phyloP scores from a whole-genome alignment of 805 yeast species.

The Metschnikowia dekortorum region DNA sequence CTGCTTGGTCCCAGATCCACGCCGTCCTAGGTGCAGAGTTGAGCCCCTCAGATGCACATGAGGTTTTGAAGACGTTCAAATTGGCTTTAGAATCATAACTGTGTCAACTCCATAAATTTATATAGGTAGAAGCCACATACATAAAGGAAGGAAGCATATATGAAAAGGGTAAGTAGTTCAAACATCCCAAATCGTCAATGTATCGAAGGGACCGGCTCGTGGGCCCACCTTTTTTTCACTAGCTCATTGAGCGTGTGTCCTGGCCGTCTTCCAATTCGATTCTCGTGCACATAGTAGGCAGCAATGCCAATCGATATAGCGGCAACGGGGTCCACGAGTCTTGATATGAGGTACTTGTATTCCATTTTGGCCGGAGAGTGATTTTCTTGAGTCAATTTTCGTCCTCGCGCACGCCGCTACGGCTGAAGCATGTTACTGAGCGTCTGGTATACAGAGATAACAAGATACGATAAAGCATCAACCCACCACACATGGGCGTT shows the following conservation, averaged over 20 bases:
- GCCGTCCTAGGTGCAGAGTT: slow-evolving; percentile 30
- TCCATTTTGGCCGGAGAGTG: slow-evolving; percentile 20
- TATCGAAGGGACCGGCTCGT: background rate
- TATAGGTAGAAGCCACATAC: too few species aligned
- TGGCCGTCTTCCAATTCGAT: slow-evolving; percentile 48
- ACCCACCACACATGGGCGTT: background rate
- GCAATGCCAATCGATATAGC: slow-evolving; percentile 59
- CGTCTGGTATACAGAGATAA: too few species aligned
- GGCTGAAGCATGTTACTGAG: too few species aligned
- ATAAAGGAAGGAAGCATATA: too few species aligned
- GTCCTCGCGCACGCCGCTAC: background rate
- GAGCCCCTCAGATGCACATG: slow-evolving; percentile 21
- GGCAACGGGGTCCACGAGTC: slow-evolving; percentile 60
- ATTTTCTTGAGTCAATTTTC: background rate
- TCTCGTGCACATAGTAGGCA: slow-evolving; percentile 63
- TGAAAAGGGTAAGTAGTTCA: too few species aligned
- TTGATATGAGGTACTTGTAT: slow-evolving; percentile 47
- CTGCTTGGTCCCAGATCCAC: slow-evolving; percentile 46
- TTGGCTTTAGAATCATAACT: background rate
- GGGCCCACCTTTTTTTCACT: slow-evolving; percentile 1
- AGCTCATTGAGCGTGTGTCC: slow-evolving; percentile 61
- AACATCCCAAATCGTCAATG: too few species aligned
- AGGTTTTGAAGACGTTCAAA: slow-evolving; percentile 26
- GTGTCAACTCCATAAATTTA: too few species aligned
- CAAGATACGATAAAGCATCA: too few species aligned